These are phyloP conservation scores for Stromatinia cepivora DNA, from an alignment of 2,329 filamentous ascomycete genomes.

Conservation along the genomic window DNA sequence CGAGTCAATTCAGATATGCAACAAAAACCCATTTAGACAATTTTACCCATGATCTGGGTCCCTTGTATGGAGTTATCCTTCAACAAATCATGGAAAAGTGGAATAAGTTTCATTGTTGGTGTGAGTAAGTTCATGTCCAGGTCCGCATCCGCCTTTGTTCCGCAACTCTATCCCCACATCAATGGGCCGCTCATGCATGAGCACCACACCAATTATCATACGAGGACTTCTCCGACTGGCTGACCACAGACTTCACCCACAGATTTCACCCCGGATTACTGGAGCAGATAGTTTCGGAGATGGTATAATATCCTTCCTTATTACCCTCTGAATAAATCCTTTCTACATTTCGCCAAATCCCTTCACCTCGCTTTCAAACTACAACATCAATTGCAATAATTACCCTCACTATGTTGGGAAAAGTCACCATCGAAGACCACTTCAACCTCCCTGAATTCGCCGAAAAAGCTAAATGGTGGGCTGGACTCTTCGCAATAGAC, in stretches of 20 bases:
- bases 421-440: constrained; percentile 18
- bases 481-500: constrained; percentile 58
- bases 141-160: neutral
- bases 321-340: neutral
- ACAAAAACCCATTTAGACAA: neutral
- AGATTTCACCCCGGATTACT: neutral
- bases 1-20: constrained; percentile 5
- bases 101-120: neutral
- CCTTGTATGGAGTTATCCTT: neutral
- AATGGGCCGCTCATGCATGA: neutral
- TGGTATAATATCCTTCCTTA: neutral
- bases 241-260: neutral
- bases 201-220: neutral
- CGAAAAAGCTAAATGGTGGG: constrained; percentile 62
- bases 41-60: neutral
- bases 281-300: neutral
- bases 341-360: neutral
- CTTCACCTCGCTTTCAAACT: neutral
- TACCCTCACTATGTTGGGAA: neutral
- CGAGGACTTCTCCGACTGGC: neutral
- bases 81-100: neutral
- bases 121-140: neutral
- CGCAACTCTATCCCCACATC: neutral
- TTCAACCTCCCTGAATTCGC: constrained; percentile 43
- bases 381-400: neutral